Evolutionary conservation across 345 rosid species (phyloP), one percentile per base, ranked within the genome.

Genomic region (Corchorus olitorius): DNA sequence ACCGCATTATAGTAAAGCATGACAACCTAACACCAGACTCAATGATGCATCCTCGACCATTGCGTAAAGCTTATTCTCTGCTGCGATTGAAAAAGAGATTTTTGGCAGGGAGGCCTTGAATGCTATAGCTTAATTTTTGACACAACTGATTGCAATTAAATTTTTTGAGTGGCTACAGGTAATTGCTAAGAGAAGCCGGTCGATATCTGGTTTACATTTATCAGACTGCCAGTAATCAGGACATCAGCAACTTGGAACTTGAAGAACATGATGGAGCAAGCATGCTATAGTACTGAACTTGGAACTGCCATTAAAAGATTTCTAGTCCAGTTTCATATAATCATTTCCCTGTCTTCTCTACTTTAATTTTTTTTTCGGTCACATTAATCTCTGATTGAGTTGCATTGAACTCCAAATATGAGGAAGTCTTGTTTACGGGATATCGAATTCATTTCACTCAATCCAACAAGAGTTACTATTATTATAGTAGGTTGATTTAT

Each of bases 51-150:
- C 93, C 91, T 1, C 93, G 92, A 58, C 94, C 94, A 92, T 89
- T 6, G 93, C 97, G 15, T 73, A 88, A 70, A 92, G 92, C 86
- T 83, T 85, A 35, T 84, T 78, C 68, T 84, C 97, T 0, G 89
- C 81, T n/a, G 92, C 93, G 76, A 92, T 90, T 3, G 99, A 93
- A 89, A 85, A 75, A 78, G 98, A 92, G 75, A 78, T 93, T 33
- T 86, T 88, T 56, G 97, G 98, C 65, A 86, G 93, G 80, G 98
- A 96, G 77, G 97, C 92, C 14, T 74, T 92, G 84, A 96, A 93
- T 81, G 92, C 85, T 20, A 81, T 93, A 48, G 98, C 99, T 0
- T 96, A 22, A 48, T 54, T 17, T 76, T 27, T 27, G 27, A 27
- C 46, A 35, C 1, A 50, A 56, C 20, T 74, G 68, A 46, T 45